Conservation (phyloP, 176 grass and related monocot genomes). For the Tillandsia leiboldiana region DNA sequence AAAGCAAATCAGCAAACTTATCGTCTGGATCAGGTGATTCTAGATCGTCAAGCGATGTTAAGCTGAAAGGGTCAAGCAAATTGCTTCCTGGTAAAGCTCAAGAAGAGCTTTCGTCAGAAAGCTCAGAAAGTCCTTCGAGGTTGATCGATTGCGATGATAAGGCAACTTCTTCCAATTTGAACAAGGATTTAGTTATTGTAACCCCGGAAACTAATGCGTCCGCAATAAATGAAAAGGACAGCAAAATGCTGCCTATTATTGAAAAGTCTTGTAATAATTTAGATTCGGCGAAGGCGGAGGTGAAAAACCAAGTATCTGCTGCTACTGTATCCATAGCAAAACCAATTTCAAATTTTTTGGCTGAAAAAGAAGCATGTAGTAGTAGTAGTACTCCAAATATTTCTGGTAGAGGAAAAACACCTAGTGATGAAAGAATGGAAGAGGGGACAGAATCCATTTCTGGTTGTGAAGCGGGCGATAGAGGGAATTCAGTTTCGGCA, state of each 20-base stretch:
- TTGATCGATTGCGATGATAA: slow-evolving; percentile 31
- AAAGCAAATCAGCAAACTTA: slow-evolving; percentile 22
- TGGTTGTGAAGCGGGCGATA: not conserved
- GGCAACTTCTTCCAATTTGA: slow-evolving; percentile 27
- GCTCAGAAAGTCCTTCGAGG: slow-evolving; percentile 25
- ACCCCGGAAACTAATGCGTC: slow-evolving; percentile 35
- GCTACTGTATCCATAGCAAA: not conserved
- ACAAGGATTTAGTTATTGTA: slow-evolving; percentile 33
- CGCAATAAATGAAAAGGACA: slow-evolving; percentile 27
- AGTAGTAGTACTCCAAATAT: not conserved
- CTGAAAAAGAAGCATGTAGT: slow-evolving; percentile 13
- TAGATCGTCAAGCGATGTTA: slow-evolving; percentile 21
- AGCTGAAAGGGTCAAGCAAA: slow-evolving; percentile 20
- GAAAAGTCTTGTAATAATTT: not conserved
- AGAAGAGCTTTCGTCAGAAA: slow-evolving; percentile 23
- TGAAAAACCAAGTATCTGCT: not conserved
- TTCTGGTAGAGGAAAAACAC: not conserved
- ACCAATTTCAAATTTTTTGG: not conserved
- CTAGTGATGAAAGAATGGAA: not conserved
- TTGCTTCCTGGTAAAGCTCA: slow-evolving; percentile 20
- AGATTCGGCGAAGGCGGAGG: not conserved
- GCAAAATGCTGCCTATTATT: slow-evolving; percentile 11
- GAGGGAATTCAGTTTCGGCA: slow-evolving; percentile 5
- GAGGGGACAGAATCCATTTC: slow-evolving; percentile 5
- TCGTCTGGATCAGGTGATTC: slow-evolving; percentile 17